Conservation (phyloP, 768 basidiomycete species). For the Boletus subcaerulescens region DNA sequence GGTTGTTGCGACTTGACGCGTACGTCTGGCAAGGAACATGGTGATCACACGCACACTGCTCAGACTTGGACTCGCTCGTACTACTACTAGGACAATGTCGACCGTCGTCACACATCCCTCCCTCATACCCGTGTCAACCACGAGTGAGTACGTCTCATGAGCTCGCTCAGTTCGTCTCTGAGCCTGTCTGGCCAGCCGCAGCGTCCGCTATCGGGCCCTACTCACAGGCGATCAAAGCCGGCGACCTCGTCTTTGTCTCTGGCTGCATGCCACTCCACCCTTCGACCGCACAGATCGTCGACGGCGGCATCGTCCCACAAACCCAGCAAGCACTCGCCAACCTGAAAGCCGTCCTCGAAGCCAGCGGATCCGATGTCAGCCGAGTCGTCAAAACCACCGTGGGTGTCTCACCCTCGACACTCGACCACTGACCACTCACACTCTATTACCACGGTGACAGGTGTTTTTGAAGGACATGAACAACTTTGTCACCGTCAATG, state of each 20-base stretch:
- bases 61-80: neutral
- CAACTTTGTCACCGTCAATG: constrained; percentile 83
- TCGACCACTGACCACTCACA: too few relatives aligned
- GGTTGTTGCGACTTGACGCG: too few relatives aligned
- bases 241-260: constrained; percentile 83
- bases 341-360: constrained; percentile 78
- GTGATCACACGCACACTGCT: too few relatives aligned
- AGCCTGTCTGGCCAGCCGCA: constrained; percentile 48
- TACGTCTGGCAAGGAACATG: too few relatives aligned
- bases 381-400: constrained; percentile 93
- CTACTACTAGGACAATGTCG: constrained; percentile 19
- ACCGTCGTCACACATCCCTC: constrained; percentile 35
- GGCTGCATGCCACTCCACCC: constrained; percentile 88
- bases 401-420: constrained; percentile 24
- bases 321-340: constrained; percentile 84
- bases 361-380: constrained; percentile 70
- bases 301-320: constrained; percentile 36
- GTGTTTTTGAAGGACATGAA: constrained; percentile 92
- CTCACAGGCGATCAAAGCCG: constrained; percentile 80
- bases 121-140: constrained; percentile 35
- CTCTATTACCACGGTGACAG: constrained; percentile 35
- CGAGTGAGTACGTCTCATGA: constrained; percentile 9
- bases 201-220: constrained; percentile 85
- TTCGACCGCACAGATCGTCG: constrained; percentile 46
- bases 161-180: neutral